A percentile compares a stretch with the other conserved stretches of the same genome.
Evolutionary conservation across 1,284 basidiomycete species (phyloP).

Genomic region (Termitomyces sp.): DNA sequence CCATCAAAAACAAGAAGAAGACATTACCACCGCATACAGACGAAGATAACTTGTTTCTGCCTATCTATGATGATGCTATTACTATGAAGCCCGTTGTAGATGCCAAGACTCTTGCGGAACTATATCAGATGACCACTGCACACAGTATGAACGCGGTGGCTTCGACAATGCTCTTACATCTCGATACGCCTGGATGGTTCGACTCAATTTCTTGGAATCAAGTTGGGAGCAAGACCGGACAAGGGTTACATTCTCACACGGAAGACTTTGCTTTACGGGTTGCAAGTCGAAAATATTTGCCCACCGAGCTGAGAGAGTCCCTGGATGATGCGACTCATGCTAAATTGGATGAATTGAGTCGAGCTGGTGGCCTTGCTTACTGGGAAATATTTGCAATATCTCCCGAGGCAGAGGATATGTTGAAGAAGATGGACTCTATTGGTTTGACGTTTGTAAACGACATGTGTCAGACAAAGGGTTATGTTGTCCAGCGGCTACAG

Average conservation of each 20-base stretch:
- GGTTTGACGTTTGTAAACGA: background rate
- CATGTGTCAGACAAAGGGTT: no score
- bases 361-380: background rate
- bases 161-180: no score
- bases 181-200: no score
- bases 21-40: background rate
- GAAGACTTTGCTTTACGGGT: no score
- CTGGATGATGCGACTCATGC: background rate
- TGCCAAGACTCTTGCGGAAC: background rate
- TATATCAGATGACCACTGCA: no score
- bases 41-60: background rate
- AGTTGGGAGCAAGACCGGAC: no score
- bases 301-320: no score
- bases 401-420: background rate
- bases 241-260: no score
- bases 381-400: constrained; percentile 7
- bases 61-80: background rate
- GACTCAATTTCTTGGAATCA: no score
- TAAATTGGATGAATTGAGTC: background rate
- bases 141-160: no score
- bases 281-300: no score
- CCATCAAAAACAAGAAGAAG: background rate
- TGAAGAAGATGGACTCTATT: background rate
- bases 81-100: background rate
- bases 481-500: no score